A percentile compares a stretch with the other conserved stretches of the same genome.
Conservation (phyloP, 805 yeast species). For the Brettanomyces sp. region DNA sequence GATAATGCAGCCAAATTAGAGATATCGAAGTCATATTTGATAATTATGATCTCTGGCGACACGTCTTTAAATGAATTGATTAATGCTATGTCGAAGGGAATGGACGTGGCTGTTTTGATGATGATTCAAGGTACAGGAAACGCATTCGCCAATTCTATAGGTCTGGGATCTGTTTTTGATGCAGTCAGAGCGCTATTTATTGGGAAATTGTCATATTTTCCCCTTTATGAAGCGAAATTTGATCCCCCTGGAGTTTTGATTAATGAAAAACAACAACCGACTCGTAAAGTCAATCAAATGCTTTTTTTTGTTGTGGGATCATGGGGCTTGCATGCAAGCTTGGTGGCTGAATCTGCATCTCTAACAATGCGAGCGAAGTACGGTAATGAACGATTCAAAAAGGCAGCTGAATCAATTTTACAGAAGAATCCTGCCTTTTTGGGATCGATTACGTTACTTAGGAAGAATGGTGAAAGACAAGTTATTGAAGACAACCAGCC, state of each 20-base stretch:
- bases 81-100: constrained; percentile 27
- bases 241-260: constrained; percentile 24
- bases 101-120: constrained; percentile 20
- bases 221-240: constrained; percentile 35
- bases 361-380: constrained; percentile 47
- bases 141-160: constrained; percentile 60
- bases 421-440: constrained; percentile 39
- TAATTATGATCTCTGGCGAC: constrained; percentile 74
- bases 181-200: constrained; percentile 29
- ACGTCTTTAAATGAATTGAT: constrained; percentile 74
- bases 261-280: not conserved
- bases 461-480: constrained; percentile 6
- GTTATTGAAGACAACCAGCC: constrained; percentile 22
- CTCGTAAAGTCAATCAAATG: constrained; percentile 5
- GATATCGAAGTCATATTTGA: constrained; percentile 24
- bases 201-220: constrained; percentile 27
- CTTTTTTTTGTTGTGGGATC: constrained; percentile 58
- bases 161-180: constrained; percentile 24
- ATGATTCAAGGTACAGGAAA: constrained; percentile 86
- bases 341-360: constrained; percentile 73
- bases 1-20: constrained; percentile 23
- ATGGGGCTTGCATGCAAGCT: constrained; percentile 80
- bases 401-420: constrained; percentile 56
- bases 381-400: constrained; percentile 59
- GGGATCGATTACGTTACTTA: constrained; percentile 23